Evolutionary conservation across 768 basidiomycete species (phyloP).

Genomic region (Pleurotus platypus): DNA sequence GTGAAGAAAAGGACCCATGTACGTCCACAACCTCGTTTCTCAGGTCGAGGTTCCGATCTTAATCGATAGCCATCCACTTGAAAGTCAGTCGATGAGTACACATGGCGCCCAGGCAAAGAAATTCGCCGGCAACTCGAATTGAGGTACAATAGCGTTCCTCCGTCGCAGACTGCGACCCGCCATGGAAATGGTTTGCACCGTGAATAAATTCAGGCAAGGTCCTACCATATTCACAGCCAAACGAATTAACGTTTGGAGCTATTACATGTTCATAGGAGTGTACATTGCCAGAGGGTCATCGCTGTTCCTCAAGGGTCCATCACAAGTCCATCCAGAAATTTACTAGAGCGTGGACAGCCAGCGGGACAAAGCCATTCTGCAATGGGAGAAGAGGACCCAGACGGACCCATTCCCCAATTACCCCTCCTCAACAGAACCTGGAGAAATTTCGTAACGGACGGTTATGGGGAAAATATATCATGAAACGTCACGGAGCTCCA

Average conservation of each 20-base stretch:
- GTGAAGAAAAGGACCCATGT: constrained; percentile 4
- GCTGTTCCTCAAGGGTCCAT: not conserved
- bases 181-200: no score
- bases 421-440: not conserved
- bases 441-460: not conserved
- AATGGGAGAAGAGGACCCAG: not conserved
- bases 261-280: not conserved
- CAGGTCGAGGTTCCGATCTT: not conserved
- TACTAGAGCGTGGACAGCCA: no score
- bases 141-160: no score
- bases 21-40: constrained; percentile 2
- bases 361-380: no score
- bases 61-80: constrained; percentile 2
- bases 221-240: no score
- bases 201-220: no score
- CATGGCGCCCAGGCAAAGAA: no score
- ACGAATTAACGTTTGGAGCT: no score
- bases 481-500: not conserved
- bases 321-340: no score
- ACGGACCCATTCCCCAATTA: not conserved
- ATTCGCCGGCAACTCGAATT: no score
- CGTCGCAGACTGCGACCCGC: no score
- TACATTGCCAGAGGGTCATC: not conserved
- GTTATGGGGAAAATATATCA: not conserved
- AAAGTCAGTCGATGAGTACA: no score